A percentile compares a stretch with the other conserved stretches of the same genome.
Evolutionary conservation across 75 land plant species (phyloP).

Genomic region (Cunninghamia lanceolata): DNA sequence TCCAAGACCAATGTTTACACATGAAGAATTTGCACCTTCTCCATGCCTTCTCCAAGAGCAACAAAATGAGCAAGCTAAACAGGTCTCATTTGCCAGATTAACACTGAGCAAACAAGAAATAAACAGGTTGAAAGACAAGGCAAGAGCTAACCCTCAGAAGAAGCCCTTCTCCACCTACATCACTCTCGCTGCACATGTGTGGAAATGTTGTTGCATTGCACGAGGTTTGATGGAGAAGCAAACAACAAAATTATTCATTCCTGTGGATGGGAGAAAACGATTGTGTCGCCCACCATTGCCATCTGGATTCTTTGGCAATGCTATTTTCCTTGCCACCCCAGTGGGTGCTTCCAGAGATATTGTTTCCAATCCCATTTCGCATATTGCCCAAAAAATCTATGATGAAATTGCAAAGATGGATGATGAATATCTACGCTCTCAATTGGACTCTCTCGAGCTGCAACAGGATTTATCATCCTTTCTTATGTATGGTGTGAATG

Average conservation of each 20-base stretch:
- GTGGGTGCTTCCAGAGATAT: too few relatives aligned
- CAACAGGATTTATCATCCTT: too few relatives aligned
- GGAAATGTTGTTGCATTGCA: not conserved
- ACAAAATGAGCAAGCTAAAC: not conserved
- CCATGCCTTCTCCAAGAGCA: not conserved
- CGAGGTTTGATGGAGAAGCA: not conserved
- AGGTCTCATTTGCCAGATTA: constrained; percentile 31
- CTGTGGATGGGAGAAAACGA: not conserved
- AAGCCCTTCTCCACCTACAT: constrained; percentile 39
- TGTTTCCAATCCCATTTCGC: too few relatives aligned
- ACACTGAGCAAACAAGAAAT: constrained; percentile 35
- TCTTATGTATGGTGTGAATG: too few relatives aligned
- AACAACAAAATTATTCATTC: too few relatives aligned
- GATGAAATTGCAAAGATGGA: too few relatives aligned
- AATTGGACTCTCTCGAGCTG: too few relatives aligned
- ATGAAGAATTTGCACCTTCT: not conserved
- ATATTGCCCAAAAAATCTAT: too few relatives aligned
- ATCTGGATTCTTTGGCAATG: too few relatives aligned
- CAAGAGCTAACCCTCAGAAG: not conserved
- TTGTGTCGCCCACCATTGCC: too few relatives aligned
- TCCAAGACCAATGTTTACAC: not conserved
- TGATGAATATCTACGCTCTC: too few relatives aligned
- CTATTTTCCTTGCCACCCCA: too few relatives aligned
- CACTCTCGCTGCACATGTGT: constrained; percentile 42
- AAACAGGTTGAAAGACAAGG: constrained; percentile 33